Percentiles rank a stretch among this genome's conserved stretches.
These are phyloP conservation scores for Voacanga thouarsii DNA, from an alignment of 257 asterid species.

Conservation along the genomic window DNA sequence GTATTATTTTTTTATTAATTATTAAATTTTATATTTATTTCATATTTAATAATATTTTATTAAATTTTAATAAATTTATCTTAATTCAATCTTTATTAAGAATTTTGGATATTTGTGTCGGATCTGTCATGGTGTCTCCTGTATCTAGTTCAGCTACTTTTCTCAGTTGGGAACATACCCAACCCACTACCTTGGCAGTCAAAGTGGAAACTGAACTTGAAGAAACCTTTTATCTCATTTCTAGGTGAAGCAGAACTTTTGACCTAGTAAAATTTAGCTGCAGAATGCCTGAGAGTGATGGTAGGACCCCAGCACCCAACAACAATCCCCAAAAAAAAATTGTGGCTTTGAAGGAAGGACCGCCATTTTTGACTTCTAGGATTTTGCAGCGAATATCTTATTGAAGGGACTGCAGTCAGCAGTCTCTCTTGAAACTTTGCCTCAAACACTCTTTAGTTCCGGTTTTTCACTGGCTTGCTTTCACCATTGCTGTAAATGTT, in stretches of 20 bases:
- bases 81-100: too few relatives aligned
- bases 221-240: not conserved
- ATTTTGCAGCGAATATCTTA: not conserved
- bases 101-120: not conserved
- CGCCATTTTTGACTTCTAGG: not conserved
- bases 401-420: not conserved
- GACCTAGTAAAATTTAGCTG: constrained; percentile 1
- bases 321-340: too few relatives aligned
- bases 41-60: too few relatives aligned
- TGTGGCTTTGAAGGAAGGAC: not conserved
- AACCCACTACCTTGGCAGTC: constrained; percentile 12
- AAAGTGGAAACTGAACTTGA: constrained; percentile 5
- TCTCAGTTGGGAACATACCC: constrained; percentile 11
- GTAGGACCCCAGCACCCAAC: not conserved
- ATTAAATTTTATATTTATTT: too few relatives aligned
- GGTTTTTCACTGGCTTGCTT: not conserved
- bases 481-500: not conserved
- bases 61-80: too few relatives aligned
- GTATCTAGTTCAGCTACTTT: not conserved
- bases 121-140: not conserved
- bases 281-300: not conserved
- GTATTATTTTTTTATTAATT: too few relatives aligned
- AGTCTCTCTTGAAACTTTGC: not conserved
- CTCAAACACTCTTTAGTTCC: not conserved
- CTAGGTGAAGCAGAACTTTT: constrained; percentile 5